These are phyloP conservation scores for Curvularia verruculosa DNA, from an alignment of 2,329 filamentous ascomycete genomes.

Conservation along the genomic window DNA sequence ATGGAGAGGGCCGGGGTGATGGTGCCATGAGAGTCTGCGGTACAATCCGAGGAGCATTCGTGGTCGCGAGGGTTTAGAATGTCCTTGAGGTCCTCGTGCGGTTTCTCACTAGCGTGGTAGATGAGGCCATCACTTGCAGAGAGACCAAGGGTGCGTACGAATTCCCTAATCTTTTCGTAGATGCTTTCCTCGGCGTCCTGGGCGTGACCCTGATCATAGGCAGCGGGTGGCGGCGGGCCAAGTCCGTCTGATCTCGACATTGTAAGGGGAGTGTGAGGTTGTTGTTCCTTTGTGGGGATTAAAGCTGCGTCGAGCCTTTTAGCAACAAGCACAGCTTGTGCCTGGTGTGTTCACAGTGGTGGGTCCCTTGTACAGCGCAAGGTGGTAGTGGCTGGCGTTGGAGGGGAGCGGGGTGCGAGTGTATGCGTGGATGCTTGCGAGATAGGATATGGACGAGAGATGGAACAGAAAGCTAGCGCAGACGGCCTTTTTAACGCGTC, in stretches of 20 bases:
- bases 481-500: slow-evolving; percentile 17
- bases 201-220: slow-evolving; percentile 9
- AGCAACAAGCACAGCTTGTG: not conserved
- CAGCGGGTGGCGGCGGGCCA: slow-evolving; percentile 7
- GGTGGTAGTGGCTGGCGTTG: not conserved
- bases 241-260: slow-evolving; percentile 22
- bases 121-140: slow-evolving; percentile 31
- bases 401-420: not conserved
- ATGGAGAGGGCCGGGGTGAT: slow-evolving; percentile 26
- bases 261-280: not conserved
- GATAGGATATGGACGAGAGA: slow-evolving; percentile 7
- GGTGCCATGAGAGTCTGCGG: slow-evolving; percentile 22
- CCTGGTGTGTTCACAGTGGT: slow-evolving; percentile 1
- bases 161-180: slow-evolving; percentile 30
- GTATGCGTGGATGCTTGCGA: slow-evolving; percentile 1
- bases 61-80: slow-evolving; percentile 23
- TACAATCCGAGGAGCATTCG: slow-evolving; percentile 22
- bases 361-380: not conserved
- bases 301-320: slow-evolving; percentile 1
- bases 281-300: not conserved
- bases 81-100: slow-evolving; percentile 41
- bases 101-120: slow-evolving; percentile 35
- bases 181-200: slow-evolving; percentile 17
- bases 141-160: slow-evolving; percentile 30
- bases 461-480: slow-evolving; percentile 27